A percentile compares a stretch with the other conserved stretches of the same genome.
These are phyloP conservation scores for Penicillium egyptiacum DNA, from an alignment of 495 filamentous ascomycete species.

Conservation along the genomic window DNA sequence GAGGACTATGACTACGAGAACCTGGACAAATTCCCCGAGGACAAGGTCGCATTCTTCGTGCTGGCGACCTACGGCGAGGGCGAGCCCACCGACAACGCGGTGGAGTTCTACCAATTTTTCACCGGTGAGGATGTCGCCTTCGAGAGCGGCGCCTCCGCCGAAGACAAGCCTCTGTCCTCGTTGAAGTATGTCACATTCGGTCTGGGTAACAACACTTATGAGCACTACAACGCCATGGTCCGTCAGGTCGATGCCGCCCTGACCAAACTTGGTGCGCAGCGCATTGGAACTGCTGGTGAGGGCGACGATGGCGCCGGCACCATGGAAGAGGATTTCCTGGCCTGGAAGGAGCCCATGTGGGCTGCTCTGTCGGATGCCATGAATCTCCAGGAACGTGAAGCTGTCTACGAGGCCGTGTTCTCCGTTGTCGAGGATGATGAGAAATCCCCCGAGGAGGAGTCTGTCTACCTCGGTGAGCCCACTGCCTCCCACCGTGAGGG, in stretches of 20 bases:
- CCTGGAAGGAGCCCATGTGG: constrained; percentile 99
- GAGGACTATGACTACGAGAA: constrained; percentile 99
- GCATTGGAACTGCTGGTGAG: constrained; percentile 87
- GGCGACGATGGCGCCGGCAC: constrained; percentile 98
- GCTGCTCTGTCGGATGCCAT: constrained; percentile 73
- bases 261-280: constrained; percentile 72
- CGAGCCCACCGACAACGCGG: constrained; percentile 97
- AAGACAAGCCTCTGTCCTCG: constrained; percentile 74
- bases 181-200: constrained; percentile 95
- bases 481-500: constrained; percentile 95
- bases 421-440: constrained; percentile 74
- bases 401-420: constrained; percentile 93
- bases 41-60: constrained; percentile 93
- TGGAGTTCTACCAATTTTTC: constrained; percentile 98
- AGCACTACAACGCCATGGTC: constrained; percentile 99
- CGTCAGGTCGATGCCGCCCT: constrained; percentile 81
- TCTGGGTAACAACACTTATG: constrained; percentile 97
- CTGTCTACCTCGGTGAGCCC: constrained; percentile 93
- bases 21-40: constrained; percentile 80
- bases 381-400: constrained; percentile 90
- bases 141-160: constrained; percentile 60
- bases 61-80: constrained; percentile 98
- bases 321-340: constrained; percentile 99
- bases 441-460: constrained; percentile 71
- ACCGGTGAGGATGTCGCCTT: constrained; percentile 77